These are phyloP conservation scores for Euphorbia neoarborescens DNA, from an alignment of 441 rosid genomes.

Conservation along the genomic window DNA sequence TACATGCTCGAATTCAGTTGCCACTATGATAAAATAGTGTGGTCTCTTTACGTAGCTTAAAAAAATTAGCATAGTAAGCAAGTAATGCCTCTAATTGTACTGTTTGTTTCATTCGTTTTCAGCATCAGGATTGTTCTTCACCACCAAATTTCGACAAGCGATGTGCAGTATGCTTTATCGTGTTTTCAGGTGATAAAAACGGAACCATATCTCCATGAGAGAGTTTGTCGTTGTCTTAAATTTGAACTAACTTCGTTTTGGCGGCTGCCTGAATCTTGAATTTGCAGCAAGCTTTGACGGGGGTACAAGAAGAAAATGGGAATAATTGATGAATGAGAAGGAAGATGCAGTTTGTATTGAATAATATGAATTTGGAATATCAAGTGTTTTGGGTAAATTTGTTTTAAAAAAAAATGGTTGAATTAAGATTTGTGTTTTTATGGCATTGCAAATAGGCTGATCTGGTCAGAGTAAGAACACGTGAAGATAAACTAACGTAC, in stretches of 20 bases:
- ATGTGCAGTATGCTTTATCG: conserved; percentile 57
- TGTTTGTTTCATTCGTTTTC: conserved; percentile 17
- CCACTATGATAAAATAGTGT: no score
- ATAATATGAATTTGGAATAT: background rate
- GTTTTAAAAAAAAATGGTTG: no score
- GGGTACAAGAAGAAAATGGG: conserved; percentile 29
- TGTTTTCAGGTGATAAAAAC: conserved; percentile 50
- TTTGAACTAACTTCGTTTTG: background rate
- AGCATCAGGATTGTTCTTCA: conserved; percentile 80
- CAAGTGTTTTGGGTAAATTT: no score
- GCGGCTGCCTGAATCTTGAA: background rate
- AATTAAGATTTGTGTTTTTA: no score
- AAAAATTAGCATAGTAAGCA: background rate
- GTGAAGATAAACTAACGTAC: no score
- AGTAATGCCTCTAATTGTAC: background rate
- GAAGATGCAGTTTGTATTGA: background rate
- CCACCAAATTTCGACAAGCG: conserved; percentile 69
- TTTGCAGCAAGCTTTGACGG: conserved; percentile 41
- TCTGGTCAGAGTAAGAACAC: no score
- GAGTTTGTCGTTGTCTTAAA: background rate
- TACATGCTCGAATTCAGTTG: no score
- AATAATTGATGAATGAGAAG: conserved; percentile 4
- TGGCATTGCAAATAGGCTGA: no score
- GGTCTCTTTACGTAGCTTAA: no score
- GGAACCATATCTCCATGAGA: background rate